Evolutionary conservation across 257 asterid species (phyloP).

Genomic region (Nicotiana otophora): DNA sequence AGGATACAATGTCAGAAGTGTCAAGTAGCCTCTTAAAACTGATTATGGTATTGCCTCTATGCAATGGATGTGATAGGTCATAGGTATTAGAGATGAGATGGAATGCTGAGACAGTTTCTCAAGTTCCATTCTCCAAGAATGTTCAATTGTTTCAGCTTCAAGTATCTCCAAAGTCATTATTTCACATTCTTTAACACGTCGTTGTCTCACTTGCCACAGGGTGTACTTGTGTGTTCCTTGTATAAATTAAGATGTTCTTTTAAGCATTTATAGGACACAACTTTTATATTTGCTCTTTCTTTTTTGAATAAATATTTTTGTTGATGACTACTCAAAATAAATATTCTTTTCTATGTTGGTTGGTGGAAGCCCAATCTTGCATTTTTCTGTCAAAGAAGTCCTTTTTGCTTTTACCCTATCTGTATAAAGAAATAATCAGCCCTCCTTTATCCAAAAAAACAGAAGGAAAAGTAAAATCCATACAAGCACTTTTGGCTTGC

Average conservation of each 20-base stretch:
- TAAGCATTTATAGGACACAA: neutral
- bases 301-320: neutral
- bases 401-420: neutral
- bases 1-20: neutral
- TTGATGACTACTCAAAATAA: neutral
- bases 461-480: neutral
- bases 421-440: neutral
- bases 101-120: neutral
- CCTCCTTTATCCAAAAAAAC: neutral
- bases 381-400: neutral
- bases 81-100: neutral
- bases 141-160: neutral
- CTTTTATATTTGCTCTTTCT: neutral
- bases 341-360: neutral
- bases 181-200: neutral
- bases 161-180: neutral
- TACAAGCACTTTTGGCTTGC: neutral
- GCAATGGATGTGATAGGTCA: neutral
- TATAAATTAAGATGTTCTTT: neutral
- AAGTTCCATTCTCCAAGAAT: conserved; percentile 1
- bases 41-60: conserved; percentile 1
- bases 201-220: neutral
- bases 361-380: neutral
- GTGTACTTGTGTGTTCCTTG: neutral
- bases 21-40: neutral